Conservation (phyloP, 1,139 yeast genomes). For the Suhomyces terraborum region DNA sequence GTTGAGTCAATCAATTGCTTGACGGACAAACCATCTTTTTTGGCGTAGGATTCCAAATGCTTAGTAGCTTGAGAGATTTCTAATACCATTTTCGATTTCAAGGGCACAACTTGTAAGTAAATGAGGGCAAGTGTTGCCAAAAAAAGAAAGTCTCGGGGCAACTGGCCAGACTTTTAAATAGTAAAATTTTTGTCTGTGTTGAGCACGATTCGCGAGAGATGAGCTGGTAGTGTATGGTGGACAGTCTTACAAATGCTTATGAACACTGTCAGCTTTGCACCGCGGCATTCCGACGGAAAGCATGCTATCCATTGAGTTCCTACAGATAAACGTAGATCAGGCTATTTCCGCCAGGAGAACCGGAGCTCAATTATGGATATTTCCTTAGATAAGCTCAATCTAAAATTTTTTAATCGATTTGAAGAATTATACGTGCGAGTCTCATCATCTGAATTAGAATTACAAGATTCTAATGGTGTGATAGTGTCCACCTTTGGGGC, state of each 20-base stretch:
- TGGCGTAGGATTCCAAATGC: conserved; percentile 61
- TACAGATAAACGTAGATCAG: too few species aligned
- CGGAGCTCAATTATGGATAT: too few species aligned
- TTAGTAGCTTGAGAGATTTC: conserved; percentile 71
- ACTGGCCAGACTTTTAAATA: conserved; percentile 11
- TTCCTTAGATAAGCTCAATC: too few species aligned
- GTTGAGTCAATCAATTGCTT: conserved; percentile 85
- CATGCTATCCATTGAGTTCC: too few species aligned
- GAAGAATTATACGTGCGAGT: too few species aligned
- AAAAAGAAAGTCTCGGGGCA: conserved; percentile 30
- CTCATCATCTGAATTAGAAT: too few species aligned
- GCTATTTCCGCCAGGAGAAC: too few species aligned
- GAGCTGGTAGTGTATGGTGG: conserved; percentile 5
- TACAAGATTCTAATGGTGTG: too few species aligned
- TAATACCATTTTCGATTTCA: conserved; percentile 33
- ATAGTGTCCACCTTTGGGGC: too few species aligned
- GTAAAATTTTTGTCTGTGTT: conserved; percentile 17
- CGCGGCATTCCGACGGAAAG: conserved; percentile 4
- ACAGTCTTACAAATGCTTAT: not conserved
- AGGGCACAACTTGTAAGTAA: conserved; percentile 12
- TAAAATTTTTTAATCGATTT: too few species aligned
- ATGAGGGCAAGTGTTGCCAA: conserved; percentile 49
- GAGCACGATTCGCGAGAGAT: conserved; percentile 6
- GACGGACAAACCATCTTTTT: conserved; percentile 85
- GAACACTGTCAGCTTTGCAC: not conserved